Percentiles rank a stretch among this genome's conserved stretches.
phyloP scores from a whole-genome alignment of 345 rosid genomes.

The Hevea brasiliensis region DNA sequence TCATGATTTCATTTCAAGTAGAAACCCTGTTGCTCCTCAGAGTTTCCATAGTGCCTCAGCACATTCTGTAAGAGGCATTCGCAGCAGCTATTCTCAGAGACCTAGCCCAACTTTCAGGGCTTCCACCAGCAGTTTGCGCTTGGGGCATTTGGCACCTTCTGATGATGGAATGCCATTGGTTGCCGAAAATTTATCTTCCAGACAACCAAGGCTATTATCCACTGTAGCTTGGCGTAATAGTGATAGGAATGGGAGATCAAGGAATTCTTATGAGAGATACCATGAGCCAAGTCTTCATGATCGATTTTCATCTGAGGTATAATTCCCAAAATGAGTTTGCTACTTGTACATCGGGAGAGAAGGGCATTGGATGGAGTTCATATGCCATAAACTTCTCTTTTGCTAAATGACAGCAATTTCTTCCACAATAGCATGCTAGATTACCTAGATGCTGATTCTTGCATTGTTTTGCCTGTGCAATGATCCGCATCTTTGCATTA shows the following conservation, averaged over 20 bases:
- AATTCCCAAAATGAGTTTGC: neutral
- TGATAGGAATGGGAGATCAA: constrained; percentile 67
- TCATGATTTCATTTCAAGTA: constrained; percentile 46
- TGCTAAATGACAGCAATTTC: neutral
- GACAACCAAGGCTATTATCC: constrained; percentile 58
- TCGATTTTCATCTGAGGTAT: constrained; percentile 66
- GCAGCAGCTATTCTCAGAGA: constrained; percentile 55
- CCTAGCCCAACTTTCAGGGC: constrained; percentile 60
- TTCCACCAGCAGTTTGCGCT: constrained; percentile 49
- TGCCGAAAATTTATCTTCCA: constrained; percentile 58
- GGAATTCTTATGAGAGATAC: constrained; percentile 61
- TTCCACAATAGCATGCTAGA: neutral
- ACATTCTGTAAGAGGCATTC: constrained; percentile 51
- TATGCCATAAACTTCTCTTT: no score
- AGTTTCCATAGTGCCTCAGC: constrained; percentile 46
- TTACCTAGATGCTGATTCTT: neutral
- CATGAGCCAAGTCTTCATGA: constrained; percentile 56
- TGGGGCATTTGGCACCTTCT: constrained; percentile 51
- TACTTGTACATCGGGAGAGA: neutral
- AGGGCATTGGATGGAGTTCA: neutral
- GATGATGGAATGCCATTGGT: constrained; percentile 55
- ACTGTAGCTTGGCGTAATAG: constrained; percentile 53
- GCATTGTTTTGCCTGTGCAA: neutral
- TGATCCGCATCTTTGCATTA: neutral
- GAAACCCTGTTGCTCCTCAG: constrained; percentile 51